These are phyloP conservation scores for Neonectria sp. DNA, from an alignment of 2,329 filamentous ascomycete genomes.

Conservation along the genomic window DNA sequence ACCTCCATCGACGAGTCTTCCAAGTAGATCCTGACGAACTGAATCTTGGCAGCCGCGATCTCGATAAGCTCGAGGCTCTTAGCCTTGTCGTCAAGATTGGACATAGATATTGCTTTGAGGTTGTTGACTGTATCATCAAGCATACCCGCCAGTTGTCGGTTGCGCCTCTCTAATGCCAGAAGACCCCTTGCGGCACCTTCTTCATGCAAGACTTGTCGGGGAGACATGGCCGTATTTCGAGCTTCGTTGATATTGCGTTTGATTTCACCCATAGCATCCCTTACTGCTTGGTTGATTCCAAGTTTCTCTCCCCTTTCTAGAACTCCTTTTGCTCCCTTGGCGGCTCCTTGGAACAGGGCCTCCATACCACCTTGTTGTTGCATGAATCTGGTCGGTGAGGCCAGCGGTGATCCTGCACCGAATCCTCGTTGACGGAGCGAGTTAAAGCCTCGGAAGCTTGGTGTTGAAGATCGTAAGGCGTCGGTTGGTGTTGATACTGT, in stretches of 20 bases:
- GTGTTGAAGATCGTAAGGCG: constrained; percentile 51
- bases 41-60: constrained; percentile 72
- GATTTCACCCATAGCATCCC: constrained; percentile 87
- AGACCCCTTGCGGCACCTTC: constrained; percentile 56
- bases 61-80: constrained; percentile 70
- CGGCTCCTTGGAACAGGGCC: constrained; percentile 81
- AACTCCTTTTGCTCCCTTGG: constrained; percentile 82
- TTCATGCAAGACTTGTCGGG: constrained; percentile 55
- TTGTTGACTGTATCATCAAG: constrained; percentile 76
- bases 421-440: constrained; percentile 59
- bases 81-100: constrained; percentile 63
- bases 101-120: constrained; percentile 72
- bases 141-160: constrained; percentile 76
- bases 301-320: constrained; percentile 81
- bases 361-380: constrained; percentile 76
- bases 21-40: constrained; percentile 75
- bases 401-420: constrained; percentile 61
- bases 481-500: constrained; percentile 46
- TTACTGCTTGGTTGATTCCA: constrained; percentile 84
- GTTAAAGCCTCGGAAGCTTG: constrained; percentile 52
- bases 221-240: constrained; percentile 58
- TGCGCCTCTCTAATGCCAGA: constrained; percentile 73
- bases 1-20: constrained; percentile 71
- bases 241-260: constrained; percentile 80
- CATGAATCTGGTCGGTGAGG: constrained; percentile 65